Evolutionary conservation across 2,329 filamentous ascomycete genomes (phyloP).

Genomic region (Fusarium penzigii): DNA sequence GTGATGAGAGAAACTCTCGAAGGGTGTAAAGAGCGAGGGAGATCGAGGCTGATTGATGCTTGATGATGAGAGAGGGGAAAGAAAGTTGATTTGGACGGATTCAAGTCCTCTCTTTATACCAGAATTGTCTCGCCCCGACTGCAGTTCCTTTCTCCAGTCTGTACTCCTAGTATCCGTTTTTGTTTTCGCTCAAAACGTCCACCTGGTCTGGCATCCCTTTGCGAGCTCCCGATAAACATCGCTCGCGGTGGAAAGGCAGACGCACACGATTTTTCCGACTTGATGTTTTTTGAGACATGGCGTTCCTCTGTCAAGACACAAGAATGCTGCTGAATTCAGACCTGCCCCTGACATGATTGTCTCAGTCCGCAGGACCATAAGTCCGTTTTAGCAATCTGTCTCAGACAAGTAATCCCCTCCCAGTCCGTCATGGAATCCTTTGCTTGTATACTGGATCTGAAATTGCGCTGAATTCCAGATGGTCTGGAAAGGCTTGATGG

Average conservation of each 20-base stretch:
- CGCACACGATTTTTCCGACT: not conserved
- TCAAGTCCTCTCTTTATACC: constrained; percentile 31
- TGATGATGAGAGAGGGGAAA: constrained; percentile 22
- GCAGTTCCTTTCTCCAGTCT: not conserved
- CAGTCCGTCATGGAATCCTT: not conserved
- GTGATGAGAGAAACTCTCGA: constrained; percentile 30
- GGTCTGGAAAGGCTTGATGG: not conserved
- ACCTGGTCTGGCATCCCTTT: not conserved
- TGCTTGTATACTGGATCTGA: constrained; percentile 6
- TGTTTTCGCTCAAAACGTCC: constrained; percentile 3
- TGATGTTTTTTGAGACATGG: constrained; percentile 26
- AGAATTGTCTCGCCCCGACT: constrained; percentile 4
- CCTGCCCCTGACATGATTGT: constrained; percentile 22
- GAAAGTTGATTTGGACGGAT: constrained; percentile 19
- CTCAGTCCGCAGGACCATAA: constrained; percentile 15
- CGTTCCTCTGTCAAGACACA: constrained; percentile 13
- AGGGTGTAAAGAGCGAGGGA: constrained; percentile 24
- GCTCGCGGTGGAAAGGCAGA: not conserved
- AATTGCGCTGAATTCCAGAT: constrained; percentile 27
- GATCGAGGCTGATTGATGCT: constrained; percentile 33
- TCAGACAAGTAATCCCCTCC: constrained; percentile 14
- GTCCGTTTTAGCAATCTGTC: not conserved
- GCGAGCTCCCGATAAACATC: too few relatives aligned
- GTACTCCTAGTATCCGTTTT: constrained; percentile 8
- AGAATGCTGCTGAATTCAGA: constrained; percentile 22